Percentiles rank a stretch among this genome's conserved stretches.
Conservation (phyloP, 768 basidiomycete genomes). For the Sporobolomyces phaffii region DNA sequence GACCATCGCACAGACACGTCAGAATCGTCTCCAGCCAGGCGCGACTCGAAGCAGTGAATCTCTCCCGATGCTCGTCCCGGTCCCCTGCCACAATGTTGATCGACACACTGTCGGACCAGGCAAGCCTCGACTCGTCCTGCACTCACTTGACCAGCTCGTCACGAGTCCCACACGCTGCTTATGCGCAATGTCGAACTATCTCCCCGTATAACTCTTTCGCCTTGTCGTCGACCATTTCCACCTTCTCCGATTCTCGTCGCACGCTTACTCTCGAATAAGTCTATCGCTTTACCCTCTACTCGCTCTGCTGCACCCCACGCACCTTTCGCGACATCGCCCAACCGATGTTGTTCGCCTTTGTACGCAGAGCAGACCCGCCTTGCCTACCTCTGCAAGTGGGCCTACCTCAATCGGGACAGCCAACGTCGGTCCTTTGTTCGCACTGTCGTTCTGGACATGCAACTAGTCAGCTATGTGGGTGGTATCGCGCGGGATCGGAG, state of each 20-base stretch:
- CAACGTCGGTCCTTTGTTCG: not conserved
- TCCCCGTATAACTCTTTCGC: not conserved
- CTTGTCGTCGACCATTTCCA: not conserved
- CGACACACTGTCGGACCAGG: not conserved
- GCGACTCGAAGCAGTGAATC: no score
- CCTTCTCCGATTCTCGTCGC: not conserved
- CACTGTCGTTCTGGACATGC: no score
- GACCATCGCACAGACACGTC: not conserved
- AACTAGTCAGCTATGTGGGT: no score
- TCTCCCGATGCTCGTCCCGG: no score
- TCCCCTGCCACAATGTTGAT: no score
- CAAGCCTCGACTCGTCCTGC: not conserved
- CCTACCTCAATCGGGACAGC: not conserved
- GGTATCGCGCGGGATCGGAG: no score
- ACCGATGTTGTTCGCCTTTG: not conserved
- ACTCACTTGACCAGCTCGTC: not conserved
- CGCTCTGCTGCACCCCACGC: not conserved
- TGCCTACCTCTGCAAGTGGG: no score
- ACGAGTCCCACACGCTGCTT: slow-evolving; percentile 75
- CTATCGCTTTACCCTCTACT: not conserved
- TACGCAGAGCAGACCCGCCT: not conserved
- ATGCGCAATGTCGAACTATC: not conserved
- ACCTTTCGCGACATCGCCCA: not conserved
- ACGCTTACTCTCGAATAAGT: not conserved
- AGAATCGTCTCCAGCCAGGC: not conserved